Base-by-base conservation (phyloP, 495 filamentous ascomycete species). In the Aspergillus homomorphus region DNA sequence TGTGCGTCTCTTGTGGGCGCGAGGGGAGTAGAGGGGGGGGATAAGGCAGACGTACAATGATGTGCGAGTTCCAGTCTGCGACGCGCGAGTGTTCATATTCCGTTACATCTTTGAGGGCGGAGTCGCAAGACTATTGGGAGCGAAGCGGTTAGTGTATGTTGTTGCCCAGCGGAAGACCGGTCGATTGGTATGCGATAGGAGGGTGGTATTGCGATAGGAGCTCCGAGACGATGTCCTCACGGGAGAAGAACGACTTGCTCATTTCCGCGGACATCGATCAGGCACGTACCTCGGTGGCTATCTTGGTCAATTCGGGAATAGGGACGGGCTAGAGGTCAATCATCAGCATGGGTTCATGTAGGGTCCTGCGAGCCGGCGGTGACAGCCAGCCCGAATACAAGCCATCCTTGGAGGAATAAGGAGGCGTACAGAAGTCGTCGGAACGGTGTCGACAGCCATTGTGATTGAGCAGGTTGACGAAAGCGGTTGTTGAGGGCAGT, bases 51-150 rank as follows among this genome's bases (percentile, higher is more conserved):
- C 84, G 63, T 83, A 96, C 91, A 69, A 98, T 96, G 71, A 98
- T 97, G 53, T 79, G 73, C 20, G 85, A 85, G 75, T 98, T 98
- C 95, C 95, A 98, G 50, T 80, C 70, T 58, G 85, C 82, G 52
- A 91, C 91, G 56, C 83, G 82, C 52, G 84, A 68, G 71, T 97
- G 94, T 51, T 95, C 88, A 71, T 98, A 98, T 73, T 73, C 82
- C 42, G 89, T 82, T 48, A 81, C 82, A 60, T 75, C 79, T 51
- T 82, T 81, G 63, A 98, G 80, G 56, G 90, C 85, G 58, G 79
- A 79, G 62, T 91, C 84, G 81, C 92, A 97, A 45, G 90, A 93
- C 91, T 96, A 26, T 30, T 59, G 12, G 8, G 16, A n/a, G 28
- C 5, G 2, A 5, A 30, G 19, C 12, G 54, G 26, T 61, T 33